These are phyloP conservation scores for Salix viminalis DNA, from an alignment of 345 rosid genomes.

Conservation along the genomic window DNA sequence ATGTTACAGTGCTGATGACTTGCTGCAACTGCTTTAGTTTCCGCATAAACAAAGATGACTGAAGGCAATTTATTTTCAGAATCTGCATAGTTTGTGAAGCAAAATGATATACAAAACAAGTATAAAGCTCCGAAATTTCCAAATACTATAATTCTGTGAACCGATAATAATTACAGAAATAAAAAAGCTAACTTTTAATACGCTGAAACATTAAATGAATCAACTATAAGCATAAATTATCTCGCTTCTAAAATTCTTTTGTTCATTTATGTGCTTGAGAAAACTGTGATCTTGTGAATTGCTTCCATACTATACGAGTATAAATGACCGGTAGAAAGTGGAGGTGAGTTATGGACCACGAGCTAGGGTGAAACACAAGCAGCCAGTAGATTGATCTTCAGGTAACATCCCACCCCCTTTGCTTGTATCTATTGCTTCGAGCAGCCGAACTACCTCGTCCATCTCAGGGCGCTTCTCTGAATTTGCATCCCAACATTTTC, in stretches of 20 bases:
- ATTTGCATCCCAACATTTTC: conserved; percentile 32
- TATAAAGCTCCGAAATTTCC: neutral
- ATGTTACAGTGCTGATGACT: neutral
- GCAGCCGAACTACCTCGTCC: conserved; percentile 29
- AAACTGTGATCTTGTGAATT: conserved; percentile 1
- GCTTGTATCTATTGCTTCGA: conserved; percentile 32
- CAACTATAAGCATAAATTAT: neutral
- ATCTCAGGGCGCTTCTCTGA: conserved; percentile 34
- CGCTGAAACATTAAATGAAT: neutral
- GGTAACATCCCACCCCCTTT: conserved; percentile 38
- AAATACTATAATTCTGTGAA: neutral
- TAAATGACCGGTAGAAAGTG: neutral
- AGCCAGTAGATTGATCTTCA: conserved; percentile 31
- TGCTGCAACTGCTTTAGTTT: neutral
- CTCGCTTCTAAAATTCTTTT: neutral
- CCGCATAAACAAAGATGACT: too few species aligned
- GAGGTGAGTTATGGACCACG: conserved; percentile 24
- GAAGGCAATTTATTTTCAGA: neutral
- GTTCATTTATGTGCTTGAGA: conserved; percentile 2
- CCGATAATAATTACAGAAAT: conserved; percentile 1
- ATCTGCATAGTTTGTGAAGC: neutral
- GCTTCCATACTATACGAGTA: neutral
- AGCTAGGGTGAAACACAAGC: conserved; percentile 21
- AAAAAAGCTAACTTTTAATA: neutral
- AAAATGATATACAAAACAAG: neutral